Evolutionary conservation across 495 filamentous ascomycete genomes (phyloP).

Genomic region (Astrothelium macrocarpum): DNA sequence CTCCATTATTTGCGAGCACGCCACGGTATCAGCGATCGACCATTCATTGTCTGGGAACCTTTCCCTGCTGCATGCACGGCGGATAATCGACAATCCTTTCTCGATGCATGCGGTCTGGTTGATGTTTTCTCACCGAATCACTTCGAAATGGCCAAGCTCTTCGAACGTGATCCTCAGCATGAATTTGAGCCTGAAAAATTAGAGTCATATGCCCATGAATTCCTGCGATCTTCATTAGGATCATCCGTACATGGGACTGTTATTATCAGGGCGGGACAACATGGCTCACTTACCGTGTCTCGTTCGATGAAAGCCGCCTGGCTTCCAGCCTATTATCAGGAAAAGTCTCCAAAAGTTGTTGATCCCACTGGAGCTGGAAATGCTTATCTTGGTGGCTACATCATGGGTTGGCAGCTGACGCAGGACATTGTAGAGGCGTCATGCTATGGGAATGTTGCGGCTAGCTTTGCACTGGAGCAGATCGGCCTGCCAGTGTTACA

Average conservation of each 20-base stretch:
- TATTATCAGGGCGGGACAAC: conserved; percentile 10
- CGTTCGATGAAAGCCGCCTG: conserved; percentile 6
- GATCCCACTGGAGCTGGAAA: conserved; percentile 7
- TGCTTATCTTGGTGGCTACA: neutral
- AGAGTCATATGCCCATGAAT: neutral
- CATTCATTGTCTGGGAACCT: conserved; percentile 13
- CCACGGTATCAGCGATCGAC: conserved; percentile 10
- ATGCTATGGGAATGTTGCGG: neutral
- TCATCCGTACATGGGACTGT: neutral
- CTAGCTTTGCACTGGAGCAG: neutral
- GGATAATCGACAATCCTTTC: conserved; percentile 8
- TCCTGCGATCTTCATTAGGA: conserved; percentile 8
- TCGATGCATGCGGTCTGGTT: conserved; percentile 10
- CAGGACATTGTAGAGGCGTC: neutral
- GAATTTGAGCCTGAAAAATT: conserved; percentile 6
- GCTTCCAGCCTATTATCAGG: conserved; percentile 7
- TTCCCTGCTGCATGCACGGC: conserved; percentile 10
- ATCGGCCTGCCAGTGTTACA: neutral
- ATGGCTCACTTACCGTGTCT: conserved; percentile 4
- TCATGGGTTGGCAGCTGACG: neutral
- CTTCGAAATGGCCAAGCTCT: conserved; percentile 8
- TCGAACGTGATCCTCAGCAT: neutral
- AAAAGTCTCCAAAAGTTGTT: neutral
- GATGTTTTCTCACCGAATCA: conserved; percentile 20
- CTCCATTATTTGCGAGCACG: conserved; percentile 8